Evolutionary conservation across 176 grass and related monocot species (phyloP).

Genomic region (Luzula sylvatica): DNA sequence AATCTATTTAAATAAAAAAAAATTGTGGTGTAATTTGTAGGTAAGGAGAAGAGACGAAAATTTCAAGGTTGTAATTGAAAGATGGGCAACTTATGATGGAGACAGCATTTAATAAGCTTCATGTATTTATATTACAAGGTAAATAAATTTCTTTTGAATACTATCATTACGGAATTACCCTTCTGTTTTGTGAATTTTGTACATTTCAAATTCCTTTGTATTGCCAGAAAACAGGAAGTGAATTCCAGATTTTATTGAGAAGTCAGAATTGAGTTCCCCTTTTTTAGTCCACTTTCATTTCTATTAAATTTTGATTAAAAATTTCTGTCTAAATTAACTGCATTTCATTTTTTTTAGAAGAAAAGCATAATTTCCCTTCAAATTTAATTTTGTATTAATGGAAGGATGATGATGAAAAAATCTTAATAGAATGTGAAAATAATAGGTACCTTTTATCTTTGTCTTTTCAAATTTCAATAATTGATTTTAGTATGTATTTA

Average conservation of each 20-base stretch:
- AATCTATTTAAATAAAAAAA: background rate
- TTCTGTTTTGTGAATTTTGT: no score
- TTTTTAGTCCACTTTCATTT: no score
- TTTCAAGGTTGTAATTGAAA: slow-evolving; percentile 87
- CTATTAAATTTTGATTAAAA: no score
- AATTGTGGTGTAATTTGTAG: slow-evolving; percentile 25
- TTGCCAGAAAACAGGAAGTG: no score
- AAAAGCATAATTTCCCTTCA: slow-evolving; percentile 5
- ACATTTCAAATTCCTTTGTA: no score
- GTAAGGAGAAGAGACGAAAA: slow-evolving; percentile 63
- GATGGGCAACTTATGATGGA: slow-evolving; percentile 95
- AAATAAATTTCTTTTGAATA: background rate
- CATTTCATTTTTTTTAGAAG: slow-evolving; percentile 1
- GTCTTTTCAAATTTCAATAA: background rate
- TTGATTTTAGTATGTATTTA: no score
- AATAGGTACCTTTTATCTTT: slow-evolving; percentile 1
- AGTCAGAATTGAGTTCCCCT: no score
- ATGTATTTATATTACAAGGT: slow-evolving; percentile 4
- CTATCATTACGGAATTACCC: no score
- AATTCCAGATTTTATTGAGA: no score
- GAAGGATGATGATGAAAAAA: background rate
- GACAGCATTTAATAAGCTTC: slow-evolving; percentile 47
- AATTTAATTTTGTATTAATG: no score
- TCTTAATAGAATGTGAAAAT: background rate
- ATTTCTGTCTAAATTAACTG: background rate